Evolutionary conservation across 2,329 filamentous ascomycete species (phyloP).

Genomic region (Tolypocladium ophioglossoides): DNA sequence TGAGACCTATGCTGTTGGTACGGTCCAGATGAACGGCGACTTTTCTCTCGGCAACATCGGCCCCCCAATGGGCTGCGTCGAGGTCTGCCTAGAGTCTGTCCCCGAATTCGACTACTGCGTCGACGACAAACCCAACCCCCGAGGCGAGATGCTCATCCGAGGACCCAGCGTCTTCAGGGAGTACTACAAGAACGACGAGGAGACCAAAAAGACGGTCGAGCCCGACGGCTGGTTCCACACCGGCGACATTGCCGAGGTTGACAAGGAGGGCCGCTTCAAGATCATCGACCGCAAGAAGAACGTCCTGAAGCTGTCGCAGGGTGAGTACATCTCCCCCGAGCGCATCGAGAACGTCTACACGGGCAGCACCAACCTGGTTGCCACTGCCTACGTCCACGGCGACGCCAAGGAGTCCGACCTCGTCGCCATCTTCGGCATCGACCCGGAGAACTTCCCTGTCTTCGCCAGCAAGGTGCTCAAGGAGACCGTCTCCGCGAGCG

Average conservation of each 20-base stretch:
- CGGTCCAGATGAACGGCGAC: constrained; percentile 61
- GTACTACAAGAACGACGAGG: constrained; percentile 84
- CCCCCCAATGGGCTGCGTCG: constrained; percentile 52
- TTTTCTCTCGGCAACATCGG: constrained; percentile 75
- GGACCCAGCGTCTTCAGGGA: constrained; percentile 72
- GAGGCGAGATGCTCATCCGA: constrained; percentile 79
- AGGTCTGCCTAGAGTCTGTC: constrained; percentile 75
- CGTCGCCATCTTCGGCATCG: constrained; percentile 79
- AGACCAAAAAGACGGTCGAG: constrained; percentile 74
- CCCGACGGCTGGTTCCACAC: constrained; percentile 95
- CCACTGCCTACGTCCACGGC: constrained; percentile 82
- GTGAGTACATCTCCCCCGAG: constrained; percentile 96
- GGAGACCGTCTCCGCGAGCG: constrained; percentile 50
- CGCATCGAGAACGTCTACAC: constrained; percentile 93
- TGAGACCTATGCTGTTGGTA: constrained; percentile 74
- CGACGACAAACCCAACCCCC: constrained; percentile 78
- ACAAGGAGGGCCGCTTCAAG: constrained; percentile 75
- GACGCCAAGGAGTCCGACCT: constrained; percentile 73
- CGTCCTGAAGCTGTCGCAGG: constrained; percentile 94
- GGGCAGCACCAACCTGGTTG: constrained; percentile 66
- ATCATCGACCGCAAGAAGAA: constrained; percentile 98
- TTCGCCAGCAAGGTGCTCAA: constrained; percentile 72
- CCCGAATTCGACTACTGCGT: constrained; percentile 90
- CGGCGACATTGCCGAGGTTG: constrained; percentile 80
- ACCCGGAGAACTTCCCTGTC: constrained; percentile 71